Base-by-base conservation (phyloP, 768 basidiomycete genomes). In the Phylloporus arenicola region DNA sequence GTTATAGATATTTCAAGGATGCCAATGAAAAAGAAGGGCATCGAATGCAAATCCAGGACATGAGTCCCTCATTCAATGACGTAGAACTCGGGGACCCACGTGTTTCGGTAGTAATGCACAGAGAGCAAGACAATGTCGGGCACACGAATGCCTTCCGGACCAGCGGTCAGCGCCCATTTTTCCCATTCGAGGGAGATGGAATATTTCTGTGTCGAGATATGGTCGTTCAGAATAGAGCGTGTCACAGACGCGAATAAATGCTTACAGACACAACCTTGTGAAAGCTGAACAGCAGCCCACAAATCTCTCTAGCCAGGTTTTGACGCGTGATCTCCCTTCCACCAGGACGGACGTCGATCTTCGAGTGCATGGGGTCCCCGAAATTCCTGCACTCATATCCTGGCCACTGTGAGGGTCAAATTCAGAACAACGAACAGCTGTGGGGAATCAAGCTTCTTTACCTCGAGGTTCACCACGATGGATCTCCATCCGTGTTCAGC, bases 41-140 rank as follows among this genome's bases (percentile, higher is more conserved):
- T 39, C 0, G 7, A 7, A 27, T 19, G 19, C 12, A 24, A 5
- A 17, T 25, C 14, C 16, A 3, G 9, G n/a, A n/a, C n/a, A n/a
- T n/a, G 9, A 6, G n/a, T 10, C 41, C 52, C 39, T 62, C 53
- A 63, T 33, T 56, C 52, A 3, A 61, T 53, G 52, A 66, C 57
- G 35, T 67, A 65, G 45, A 66, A 35, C 31, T 66, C 64, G 27
- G 65, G 65, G 3, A 65, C 41, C 64, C 64, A 66, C 6, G 52
- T 34, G n/a, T 54, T 57, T n/a, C 50, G 48, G 43, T 67, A 67
- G 42, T 65, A 61, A 48, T 66, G 65, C 3, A 59, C 27, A 25
- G 60, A 58, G 0, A 67, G 33, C 11, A 66, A 35, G 11, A 55
- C 53, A 8, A 67, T 30, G 12, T 63, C 61, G 10, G 45, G 24